Conservation (phyloP, 768 basidiomycete species). For the Naganishia randhawae region DNA sequence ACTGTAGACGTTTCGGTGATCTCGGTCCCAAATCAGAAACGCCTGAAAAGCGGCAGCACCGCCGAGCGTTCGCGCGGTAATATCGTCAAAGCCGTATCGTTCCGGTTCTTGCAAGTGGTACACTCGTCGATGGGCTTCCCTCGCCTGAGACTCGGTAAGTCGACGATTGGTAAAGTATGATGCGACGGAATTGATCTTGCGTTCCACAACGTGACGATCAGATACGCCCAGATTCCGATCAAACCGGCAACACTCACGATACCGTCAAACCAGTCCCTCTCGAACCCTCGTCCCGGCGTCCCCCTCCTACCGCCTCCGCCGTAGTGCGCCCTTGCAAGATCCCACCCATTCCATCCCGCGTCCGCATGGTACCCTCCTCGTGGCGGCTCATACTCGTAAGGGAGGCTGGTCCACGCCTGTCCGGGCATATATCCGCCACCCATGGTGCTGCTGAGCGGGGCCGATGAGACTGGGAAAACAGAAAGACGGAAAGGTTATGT, state of each 20-base stretch:
- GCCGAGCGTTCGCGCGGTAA: slow-evolving; percentile 41
- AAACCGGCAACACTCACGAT: slow-evolving; percentile 36
- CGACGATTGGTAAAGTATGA: slow-evolving; percentile 44
- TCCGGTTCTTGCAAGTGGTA: slow-evolving; percentile 39
- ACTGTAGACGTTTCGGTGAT: slow-evolving; percentile 44
- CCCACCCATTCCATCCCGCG: slow-evolving; percentile 24
- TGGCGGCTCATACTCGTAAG: slow-evolving; percentile 22
- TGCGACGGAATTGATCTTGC: slow-evolving; percentile 41
- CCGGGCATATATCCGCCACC: slow-evolving; percentile 2
- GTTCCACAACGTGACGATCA: slow-evolving; percentile 1
- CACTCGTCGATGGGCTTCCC: slow-evolving; percentile 42
- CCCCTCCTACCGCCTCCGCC: background rate
- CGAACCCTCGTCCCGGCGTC: background rate
- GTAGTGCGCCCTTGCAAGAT: slow-evolving; percentile 28
- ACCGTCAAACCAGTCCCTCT: slow-evolving; percentile 44
- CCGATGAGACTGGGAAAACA: background rate
- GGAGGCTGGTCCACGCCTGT: slow-evolving; percentile 14
- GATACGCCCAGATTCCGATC: background rate
- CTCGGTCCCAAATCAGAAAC: slow-evolving; percentile 47
- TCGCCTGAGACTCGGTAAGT: slow-evolving; percentile 41
- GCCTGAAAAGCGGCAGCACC: slow-evolving; percentile 49
- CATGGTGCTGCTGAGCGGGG: background rate
- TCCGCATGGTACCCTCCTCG: slow-evolving; percentile 14
- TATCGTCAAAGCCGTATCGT: slow-evolving; percentile 31
- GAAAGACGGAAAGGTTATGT: background rate